Conservation (phyloP, 202 grass and related monocot genomes). For the Digitaria exilis region DNA sequence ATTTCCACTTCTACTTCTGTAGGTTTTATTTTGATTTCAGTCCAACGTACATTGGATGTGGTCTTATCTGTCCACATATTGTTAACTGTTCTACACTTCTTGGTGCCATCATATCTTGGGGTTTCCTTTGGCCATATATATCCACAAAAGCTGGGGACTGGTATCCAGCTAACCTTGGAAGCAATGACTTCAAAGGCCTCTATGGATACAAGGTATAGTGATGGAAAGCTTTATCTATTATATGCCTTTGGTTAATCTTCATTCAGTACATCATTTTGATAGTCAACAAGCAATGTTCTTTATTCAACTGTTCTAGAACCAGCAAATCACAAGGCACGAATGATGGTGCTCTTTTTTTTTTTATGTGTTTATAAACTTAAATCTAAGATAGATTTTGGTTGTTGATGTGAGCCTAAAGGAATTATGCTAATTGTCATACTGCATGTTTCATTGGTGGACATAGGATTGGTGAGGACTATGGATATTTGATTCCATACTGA, state of each 20-base stretch:
- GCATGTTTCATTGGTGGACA: neutral
- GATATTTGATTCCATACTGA: neutral
- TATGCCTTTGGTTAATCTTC: neutral
- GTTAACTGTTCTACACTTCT: slow-evolving; percentile 95
- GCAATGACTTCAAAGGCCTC: slow-evolving; percentile 94
- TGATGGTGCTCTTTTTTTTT: neutral
- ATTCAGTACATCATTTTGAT: neutral
- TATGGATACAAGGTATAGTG: slow-evolving; percentile 85
- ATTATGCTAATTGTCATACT: slow-evolving; percentile 13
- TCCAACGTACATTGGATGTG: slow-evolving; percentile 94
- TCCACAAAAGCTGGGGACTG: slow-evolving; percentile 79
- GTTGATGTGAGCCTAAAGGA: slow-evolving; percentile 8
- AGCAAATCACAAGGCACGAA: neutral
- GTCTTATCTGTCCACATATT: slow-evolving; percentile 96
- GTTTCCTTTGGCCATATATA: slow-evolving; percentile 92
- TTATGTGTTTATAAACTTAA: neutral
- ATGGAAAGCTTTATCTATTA: slow-evolving; percentile 1
- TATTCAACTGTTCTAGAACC: neutral
- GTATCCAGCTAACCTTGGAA: slow-evolving; percentile 85
- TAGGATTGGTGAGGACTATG: neutral
- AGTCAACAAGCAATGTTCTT: slow-evolving; percentile 1
- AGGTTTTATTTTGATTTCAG: slow-evolving; percentile 99
- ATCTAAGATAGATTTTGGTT: neutral
- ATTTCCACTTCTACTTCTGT: slow-evolving; percentile 40
- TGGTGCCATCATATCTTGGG: slow-evolving; percentile 95